Base-by-base conservation (phyloP, 2,329 filamentous ascomycete genomes). In the Sarocladiaceae sp. region DNA sequence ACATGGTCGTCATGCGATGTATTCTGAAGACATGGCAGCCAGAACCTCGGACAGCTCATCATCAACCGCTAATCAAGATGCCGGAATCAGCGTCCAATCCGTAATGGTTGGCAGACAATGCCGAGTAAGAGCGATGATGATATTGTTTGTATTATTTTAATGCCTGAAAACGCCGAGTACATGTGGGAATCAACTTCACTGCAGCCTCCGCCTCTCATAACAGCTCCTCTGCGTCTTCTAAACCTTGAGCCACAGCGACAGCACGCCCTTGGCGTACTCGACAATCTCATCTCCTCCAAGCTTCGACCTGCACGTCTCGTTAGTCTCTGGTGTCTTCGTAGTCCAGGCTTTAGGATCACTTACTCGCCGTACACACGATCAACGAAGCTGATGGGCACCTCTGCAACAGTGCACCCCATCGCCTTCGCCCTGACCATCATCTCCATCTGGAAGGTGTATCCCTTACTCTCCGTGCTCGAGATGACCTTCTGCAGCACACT, bases 381-480 rank as follows among this genome's bases (percentile, higher is more conserved):
- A 32, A 97, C 93, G 64, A 98, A 98, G 19, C 80, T 87, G 54
- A 98, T 98, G 11, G 93, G 93, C 49, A 95, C 91, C 74, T 98
- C 93, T 13, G 87, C 88, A 24, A 98, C 91, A 29, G 83, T 86
- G 70, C 80, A 95, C 1, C 93, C 91, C 87, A 96, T 90, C 13
- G 85, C 87, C 79, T 96, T 96, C 26, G 93, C 93, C 50, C 90
- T 78, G 7, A 97, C 91, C 83, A 96, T 97, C 82, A 98, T 85
- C 76, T 96, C 91, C 93, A 98, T 98, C 80, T 98, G 93, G 75
- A 98, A 98, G 32, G 86, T 91, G 65, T 97, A 98, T 3, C 93
- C 93, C 71, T 97, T 95, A 63, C 88, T 93, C 74, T 96, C 85
- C 7, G 89, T 96, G 66, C 78, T 88, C 59, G 76, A 73, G 57